A percentile compares a stretch with the other conserved stretches of the same genome.
phyloP scores from a whole-genome alignment of 306 rosid genomes.

The Casuarina cunninghamiana region DNA sequence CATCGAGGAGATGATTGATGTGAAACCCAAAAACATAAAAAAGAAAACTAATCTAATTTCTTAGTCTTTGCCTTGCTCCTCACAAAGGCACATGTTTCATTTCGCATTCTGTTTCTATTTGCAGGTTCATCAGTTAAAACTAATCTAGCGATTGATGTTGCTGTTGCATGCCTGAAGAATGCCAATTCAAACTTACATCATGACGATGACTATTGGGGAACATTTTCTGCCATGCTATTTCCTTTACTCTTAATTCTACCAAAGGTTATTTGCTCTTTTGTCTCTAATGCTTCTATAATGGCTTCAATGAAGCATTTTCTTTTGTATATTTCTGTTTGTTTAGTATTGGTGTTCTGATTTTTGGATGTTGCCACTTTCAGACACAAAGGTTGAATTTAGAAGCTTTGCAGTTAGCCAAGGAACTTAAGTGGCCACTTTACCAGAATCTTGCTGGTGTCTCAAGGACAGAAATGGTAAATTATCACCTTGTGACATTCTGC shows the following conservation, averaged over 20 bases:
- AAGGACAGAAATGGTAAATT: conserved; percentile 47
- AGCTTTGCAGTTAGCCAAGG: conserved; percentile 61
- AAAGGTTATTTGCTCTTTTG: conserved; percentile 53
- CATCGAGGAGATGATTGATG: neutral
- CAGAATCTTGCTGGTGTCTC: conserved; percentile 46
- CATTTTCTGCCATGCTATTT: conserved; percentile 57
- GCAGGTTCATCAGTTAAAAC: conserved; percentile 60
- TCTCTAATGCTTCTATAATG: neutral
- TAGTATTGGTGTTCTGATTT: conserved; percentile 16
- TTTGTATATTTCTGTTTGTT: conserved; percentile 14
- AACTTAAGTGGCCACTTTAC: conserved; percentile 73
- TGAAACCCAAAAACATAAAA: neutral
- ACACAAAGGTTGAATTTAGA: conserved; percentile 66
- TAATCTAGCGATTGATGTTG: conserved; percentile 55
- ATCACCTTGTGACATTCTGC: conserved; percentile 11
- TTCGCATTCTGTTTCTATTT: conserved; percentile 12
- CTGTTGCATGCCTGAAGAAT: conserved; percentile 58
- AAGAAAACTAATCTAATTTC: neutral
- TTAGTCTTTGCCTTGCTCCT: conserved; percentile 7
- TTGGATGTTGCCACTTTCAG: conserved; percentile 42
- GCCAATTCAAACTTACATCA: conserved; percentile 40
- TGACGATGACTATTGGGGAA: conserved; percentile 39
- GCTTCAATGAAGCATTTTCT: neutral
- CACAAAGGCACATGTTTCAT: neutral
- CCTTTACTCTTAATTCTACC: conserved; percentile 74